Evolutionary conservation across 1,284 basidiomycete species (phyloP), one percentile per base, ranked within the genome.

Genomic region (Hemileia vastatrix): DNA sequence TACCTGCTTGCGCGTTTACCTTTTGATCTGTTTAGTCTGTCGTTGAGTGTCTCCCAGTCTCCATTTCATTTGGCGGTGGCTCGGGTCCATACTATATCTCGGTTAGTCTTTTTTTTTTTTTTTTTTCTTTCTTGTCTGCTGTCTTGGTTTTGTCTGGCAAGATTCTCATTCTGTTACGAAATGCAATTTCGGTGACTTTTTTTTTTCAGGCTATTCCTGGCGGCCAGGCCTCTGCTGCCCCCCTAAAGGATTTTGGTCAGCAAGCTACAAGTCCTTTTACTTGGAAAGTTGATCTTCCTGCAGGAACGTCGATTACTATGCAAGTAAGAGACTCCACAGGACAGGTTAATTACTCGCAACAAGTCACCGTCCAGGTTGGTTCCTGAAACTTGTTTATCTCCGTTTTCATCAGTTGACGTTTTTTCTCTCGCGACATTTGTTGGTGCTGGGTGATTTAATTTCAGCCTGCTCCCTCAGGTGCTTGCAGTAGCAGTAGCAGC

Each of bases 201-300:
- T 6, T 51, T 40, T 51, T 6, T 15, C 32, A 60, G 58, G 40
- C 23, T 1, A 53, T 68, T 19, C 67, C 67, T 15, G 67, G 59
- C 31, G 67, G 67, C n/a, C 64, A 67, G 58, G 18, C 65, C 23
- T 60, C 67, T 23, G 71, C 72, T 19, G 55, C 67, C 24, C 68
- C 72, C 23, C 50, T 73, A 47, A 36, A 27, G 19, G 51, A 56
- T 15, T 62, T 75, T 21, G 67, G 71, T 32, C 23, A 64, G 56
- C 70, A 72, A 64, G 33, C 65, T 31, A 66, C 66, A 27, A 66
- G 67, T 52, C 51, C 50, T 45, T 72, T 67, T 65, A 69, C 64
- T 54, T 76, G 75, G 76, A 69, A 52, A 51, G 72, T 74, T 63
- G 68, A 75, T 68, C 32, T 76, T 47, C 55, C 70, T 48, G 56